phyloP scores from a whole-genome alignment of 176 grass and related monocot species.

The Ensete glaucum region DNA sequence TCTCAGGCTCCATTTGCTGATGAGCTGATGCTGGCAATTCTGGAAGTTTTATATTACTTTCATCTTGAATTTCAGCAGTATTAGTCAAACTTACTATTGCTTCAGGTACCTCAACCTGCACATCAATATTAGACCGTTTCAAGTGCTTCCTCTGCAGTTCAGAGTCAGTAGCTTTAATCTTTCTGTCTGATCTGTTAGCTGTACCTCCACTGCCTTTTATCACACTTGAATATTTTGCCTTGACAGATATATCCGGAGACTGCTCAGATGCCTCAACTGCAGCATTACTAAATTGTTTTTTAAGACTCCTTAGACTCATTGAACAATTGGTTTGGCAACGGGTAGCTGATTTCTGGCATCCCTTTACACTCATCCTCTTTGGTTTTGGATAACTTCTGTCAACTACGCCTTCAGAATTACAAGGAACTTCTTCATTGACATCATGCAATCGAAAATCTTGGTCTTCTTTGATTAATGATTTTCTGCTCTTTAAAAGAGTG shows the following conservation, averaged over 20 bases:
- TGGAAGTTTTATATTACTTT: neutral
- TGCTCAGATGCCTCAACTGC: slow-evolving; percentile 17
- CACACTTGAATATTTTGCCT: slow-evolving; percentile 2
- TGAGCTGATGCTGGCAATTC: neutral
- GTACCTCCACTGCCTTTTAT: neutral
- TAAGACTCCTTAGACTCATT: neutral
- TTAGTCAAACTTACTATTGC: neutral
- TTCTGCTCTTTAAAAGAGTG: neutral
- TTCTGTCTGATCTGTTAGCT: neutral
- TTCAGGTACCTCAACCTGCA: neutral
- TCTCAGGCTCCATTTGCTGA: neutral
- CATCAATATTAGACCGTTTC: neutral
- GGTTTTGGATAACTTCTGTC: slow-evolving; percentile 1
- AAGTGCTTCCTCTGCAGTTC: neutral
- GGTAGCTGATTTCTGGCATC: neutral
- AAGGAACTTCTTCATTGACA: neutral
- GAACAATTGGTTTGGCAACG: neutral
- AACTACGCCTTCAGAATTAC: neutral
- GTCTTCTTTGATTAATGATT: neutral
- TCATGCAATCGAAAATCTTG: neutral
- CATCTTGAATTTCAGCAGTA: neutral
- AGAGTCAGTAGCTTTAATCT: neutral
- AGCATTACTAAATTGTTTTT: neutral
- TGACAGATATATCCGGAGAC: neutral
- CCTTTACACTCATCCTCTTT: slow-evolving; percentile 6